Evolutionary conservation across 164 flowering plant genomes (phyloP), one percentile per base, ranked within the genome.

Genomic region (Amborella trichopoda): DNA sequence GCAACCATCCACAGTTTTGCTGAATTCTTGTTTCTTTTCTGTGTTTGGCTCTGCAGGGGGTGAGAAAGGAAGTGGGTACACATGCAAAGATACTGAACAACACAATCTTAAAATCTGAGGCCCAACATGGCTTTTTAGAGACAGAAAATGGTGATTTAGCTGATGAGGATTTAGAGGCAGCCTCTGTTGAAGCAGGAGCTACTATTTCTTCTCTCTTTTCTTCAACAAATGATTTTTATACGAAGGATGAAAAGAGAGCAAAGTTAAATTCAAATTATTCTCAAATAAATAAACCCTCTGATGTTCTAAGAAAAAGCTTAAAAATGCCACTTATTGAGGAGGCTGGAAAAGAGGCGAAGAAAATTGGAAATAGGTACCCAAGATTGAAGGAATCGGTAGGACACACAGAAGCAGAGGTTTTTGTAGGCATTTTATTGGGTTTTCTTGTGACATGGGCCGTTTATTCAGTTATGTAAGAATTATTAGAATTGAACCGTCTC

Each of bases 41-140:
- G 13, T 13, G 24, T 44, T 20, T 34, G 2, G 30, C 13, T 21
- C 53, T 63, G 65, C 67, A 89, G 95, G 94, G 90, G 5, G 95
- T 90, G 46, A 71, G 97, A 60, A 71, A 81, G 66, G 95, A 90
- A 72, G 95, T 76, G 2, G 97, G 97, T 14, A 65, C 44, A 42
- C 97, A 85, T 56, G 86, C 97, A 25, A 79, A 62, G 64, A 52
- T 51, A 28, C 48, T 90, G 4, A 90, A 90, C 67, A 70, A 23
- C 16, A 48, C 50, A 11, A 42, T 66, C 19, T 45, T 52, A 24
- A 44, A 52, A 45, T 39, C 25, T 36, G 30, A 32, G 24, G 16
- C 50, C 34, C n/a, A 51, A 49, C 17, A 21, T 67, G 32, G 20
- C 24, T 30, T 45, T 55, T 17, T 21, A n/a, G 18, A 32, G 43